These are phyloP conservation scores for Ormosia semicastrata DNA, from an alignment of 306 rosid species.

Conservation along the genomic window DNA sequence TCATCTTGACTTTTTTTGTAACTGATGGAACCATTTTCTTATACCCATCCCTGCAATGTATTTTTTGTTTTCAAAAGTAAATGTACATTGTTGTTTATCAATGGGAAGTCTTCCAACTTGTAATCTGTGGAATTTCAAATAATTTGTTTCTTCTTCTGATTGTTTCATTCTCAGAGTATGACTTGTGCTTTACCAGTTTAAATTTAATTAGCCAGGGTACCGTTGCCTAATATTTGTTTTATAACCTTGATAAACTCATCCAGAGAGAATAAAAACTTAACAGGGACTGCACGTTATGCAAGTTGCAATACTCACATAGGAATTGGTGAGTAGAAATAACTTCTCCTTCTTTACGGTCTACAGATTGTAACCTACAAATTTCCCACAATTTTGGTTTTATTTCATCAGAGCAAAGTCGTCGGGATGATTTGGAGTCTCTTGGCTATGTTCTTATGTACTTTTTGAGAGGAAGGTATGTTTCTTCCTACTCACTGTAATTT, in stretches of 20 bases:
- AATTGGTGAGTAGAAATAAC: slow-evolving; percentile 51
- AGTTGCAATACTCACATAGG: slow-evolving; percentile 89
- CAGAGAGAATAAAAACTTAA: slow-evolving; percentile 85
- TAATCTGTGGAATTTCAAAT: slow-evolving; percentile 2
- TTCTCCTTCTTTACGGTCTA: slow-evolving; percentile 3
- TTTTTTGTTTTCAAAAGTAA: background rate
- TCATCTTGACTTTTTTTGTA: background rate
- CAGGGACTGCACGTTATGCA: slow-evolving; percentile 92
- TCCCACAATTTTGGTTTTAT: slow-evolving; percentile 24
- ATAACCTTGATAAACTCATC: slow-evolving; percentile 31
- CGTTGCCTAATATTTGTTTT: slow-evolving; percentile 32
- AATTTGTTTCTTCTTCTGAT: slow-evolving; percentile 14
- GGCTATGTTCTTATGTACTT: slow-evolving; percentile 87
- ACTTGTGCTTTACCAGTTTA: slow-evolving; percentile 13
- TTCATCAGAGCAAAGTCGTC: slow-evolving; percentile 79
- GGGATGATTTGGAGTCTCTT: slow-evolving; percentile 92
- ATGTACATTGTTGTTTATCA: slow-evolving; percentile 1
- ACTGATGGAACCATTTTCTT: background rate
- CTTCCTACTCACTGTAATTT: slow-evolving; percentile 15
- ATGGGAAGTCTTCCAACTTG: slow-evolving; percentile 2
- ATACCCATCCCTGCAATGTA: background rate
- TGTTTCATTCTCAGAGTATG: background rate
- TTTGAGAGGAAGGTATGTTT: slow-evolving; percentile 78
- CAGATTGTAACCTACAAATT: slow-evolving; percentile 7
- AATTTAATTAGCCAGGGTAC: background rate